Evolutionary conservation across 148 eudicot genomes (phyloP).

Genomic region (Rhododendron molle): DNA sequence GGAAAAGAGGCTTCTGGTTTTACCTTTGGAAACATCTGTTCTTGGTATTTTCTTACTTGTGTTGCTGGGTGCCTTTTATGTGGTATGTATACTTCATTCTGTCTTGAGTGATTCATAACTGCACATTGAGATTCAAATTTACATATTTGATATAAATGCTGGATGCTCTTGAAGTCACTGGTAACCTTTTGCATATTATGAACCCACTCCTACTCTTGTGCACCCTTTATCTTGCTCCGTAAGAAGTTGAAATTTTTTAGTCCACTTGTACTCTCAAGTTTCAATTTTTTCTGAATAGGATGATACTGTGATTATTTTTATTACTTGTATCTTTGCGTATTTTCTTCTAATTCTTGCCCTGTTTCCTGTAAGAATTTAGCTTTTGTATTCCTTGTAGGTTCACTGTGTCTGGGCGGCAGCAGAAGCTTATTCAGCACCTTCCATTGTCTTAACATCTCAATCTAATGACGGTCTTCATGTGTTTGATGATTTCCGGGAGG

Average conservation of each 20-base stretch:
- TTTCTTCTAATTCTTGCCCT: neutral
- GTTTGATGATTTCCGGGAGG: conserved; percentile 99
- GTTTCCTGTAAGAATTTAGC: neutral
- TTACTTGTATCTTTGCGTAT: neutral
- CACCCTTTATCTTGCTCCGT: neutral
- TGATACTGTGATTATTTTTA: neutral
- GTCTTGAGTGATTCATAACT: neutral
- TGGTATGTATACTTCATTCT: conserved; percentile 47
- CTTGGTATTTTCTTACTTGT: conserved; percentile 67
- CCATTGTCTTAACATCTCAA: conserved; percentile 86
- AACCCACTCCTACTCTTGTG: neutral
- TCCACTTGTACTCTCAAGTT: neutral
- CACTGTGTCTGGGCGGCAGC: conserved; percentile 99
- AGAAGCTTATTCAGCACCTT: conserved; percentile 98
- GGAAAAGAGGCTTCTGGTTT: conserved; percentile 66
- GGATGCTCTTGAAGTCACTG: conserved; percentile 4
- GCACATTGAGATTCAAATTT: neutral
- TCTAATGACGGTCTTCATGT: conserved; percentile 89
- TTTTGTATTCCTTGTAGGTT: conserved; percentile 44
- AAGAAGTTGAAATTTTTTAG: neutral
- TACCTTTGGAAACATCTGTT: conserved; percentile 81
- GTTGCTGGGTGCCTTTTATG: conserved; percentile 90
- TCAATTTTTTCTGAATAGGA: neutral
- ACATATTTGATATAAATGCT: neutral
- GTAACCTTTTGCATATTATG: neutral